Conservation (phyloP, 164 flowering plant genomes). For the Warburgia ugandensis region DNA sequence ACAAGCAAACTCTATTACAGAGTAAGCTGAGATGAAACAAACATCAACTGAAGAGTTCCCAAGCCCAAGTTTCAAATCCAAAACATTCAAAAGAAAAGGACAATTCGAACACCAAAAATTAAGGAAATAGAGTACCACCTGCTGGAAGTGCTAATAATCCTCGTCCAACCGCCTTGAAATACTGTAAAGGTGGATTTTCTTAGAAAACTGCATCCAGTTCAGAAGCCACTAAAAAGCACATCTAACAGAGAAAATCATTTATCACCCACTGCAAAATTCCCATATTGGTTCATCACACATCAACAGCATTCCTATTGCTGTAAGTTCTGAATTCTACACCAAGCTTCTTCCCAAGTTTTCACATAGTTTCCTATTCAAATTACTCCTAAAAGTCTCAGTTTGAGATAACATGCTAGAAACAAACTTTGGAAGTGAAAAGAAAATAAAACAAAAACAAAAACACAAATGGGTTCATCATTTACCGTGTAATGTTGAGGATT, state of each 20-base stretch:
- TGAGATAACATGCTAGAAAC: no score
- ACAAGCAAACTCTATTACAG: not conserved
- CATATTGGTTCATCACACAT: no score
- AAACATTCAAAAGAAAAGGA: not conserved
- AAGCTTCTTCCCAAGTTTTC: no score
- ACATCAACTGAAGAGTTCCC: no score
- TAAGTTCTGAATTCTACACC: no score
- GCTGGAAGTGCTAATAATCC: constrained; percentile 47
- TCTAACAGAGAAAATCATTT: no score
- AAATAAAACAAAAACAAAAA: not conserved
- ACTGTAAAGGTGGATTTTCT: constrained; percentile 32
- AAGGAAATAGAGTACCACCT: constrained; percentile 30
- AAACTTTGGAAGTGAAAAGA: not conserved
- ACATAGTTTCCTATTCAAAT: not conserved
- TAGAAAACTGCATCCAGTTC: not conserved
- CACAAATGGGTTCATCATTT: no score
- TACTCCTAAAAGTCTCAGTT: not conserved
- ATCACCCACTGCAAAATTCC: no score
- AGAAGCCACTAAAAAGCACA: no score
- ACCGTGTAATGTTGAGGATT: constrained; percentile 56
- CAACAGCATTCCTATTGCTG: no score
- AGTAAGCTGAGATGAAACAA: not conserved
- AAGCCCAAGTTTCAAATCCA: not conserved
- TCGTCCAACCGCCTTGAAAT: constrained; percentile 46
- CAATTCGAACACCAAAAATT: not conserved